A percentile compares a stretch with the other conserved stretches of the same genome.
Evolutionary conservation across 2,329 filamentous ascomycete genomes (phyloP).

Genomic region (Exophiala sp.): DNA sequence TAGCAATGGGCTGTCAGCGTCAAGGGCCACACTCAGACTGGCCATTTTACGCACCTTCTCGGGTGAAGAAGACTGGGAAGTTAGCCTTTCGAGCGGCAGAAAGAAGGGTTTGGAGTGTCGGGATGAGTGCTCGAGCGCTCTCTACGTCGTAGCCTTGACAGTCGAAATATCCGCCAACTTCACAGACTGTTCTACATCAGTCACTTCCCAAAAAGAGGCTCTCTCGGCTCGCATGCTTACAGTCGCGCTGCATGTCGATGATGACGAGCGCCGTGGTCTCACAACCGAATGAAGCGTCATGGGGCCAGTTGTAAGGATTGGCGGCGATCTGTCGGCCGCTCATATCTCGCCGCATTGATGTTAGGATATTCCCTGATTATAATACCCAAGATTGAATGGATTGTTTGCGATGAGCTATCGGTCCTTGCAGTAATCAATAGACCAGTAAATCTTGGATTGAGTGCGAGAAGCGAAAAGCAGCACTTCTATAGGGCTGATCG

Average conservation of each 20-base stretch:
- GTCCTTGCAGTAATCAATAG: too few species aligned
- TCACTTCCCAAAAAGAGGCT: neutral
- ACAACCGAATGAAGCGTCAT: slow-evolving; percentile 41
- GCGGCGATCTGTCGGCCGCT: slow-evolving; percentile 1
- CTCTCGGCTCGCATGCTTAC: slow-evolving; percentile 26
- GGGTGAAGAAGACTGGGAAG: slow-evolving; percentile 43
- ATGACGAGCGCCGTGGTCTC: slow-evolving; percentile 44
- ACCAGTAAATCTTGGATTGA: too few species aligned
- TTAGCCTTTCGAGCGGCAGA: slow-evolving; percentile 35
- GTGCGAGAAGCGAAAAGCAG: too few species aligned
- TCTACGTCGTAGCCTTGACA: slow-evolving; percentile 43
- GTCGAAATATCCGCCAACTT: slow-evolving; percentile 41
- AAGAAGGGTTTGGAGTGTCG: slow-evolving; percentile 38
- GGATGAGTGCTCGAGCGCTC: slow-evolving; percentile 37
- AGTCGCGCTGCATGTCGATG: slow-evolving; percentile 47
- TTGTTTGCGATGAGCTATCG: too few species aligned
- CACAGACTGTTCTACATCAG: slow-evolving; percentile 35
- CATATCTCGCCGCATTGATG: neutral
- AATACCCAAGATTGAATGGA: neutral
- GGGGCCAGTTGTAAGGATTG: slow-evolving; percentile 34
- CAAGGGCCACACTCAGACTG: too few species aligned
- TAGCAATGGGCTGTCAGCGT: slow-evolving; percentile 22
- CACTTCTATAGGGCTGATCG: too few species aligned
- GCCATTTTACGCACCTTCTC: slow-evolving; percentile 38
- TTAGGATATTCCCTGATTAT: too few species aligned